Percentiles rank a stretch among this genome's conserved stretches.
Evolutionary conservation across 2,329 filamentous ascomycete genomes (phyloP).

Genomic region (Trichoderma sp.): DNA sequence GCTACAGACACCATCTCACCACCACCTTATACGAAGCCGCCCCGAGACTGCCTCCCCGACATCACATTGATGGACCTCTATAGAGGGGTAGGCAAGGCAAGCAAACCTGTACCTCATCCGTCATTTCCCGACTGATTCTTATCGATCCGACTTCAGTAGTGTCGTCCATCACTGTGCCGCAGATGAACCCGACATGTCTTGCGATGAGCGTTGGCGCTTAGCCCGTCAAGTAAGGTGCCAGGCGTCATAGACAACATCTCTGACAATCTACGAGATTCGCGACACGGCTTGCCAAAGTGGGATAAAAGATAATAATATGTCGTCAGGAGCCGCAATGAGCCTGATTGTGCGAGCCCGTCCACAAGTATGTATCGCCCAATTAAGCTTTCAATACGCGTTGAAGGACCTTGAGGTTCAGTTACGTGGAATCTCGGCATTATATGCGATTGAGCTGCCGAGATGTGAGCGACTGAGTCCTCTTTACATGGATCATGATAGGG

Average conservation of each 20-base stretch:
- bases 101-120: not conserved
- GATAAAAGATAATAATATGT: conserved; percentile 13
- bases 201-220: conserved; percentile 26
- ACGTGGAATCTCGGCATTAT: not conserved
- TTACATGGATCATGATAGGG: not conserved
- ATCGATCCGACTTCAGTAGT: conserved; percentile 22
- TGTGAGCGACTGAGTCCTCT: conserved; percentile 13
- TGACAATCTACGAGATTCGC: conserved; percentile 9
- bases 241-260: conserved; percentile 15
- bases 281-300: conserved; percentile 11
- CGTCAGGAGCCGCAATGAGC: conserved; percentile 1
- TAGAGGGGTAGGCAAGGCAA: conserved; percentile 20
- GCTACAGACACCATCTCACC: not conserved
- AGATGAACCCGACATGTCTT: conserved; percentile 21
- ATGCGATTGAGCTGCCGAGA: conserved; percentile 9
- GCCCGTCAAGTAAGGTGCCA: conserved; percentile 13
- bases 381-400: conserved; percentile 8
- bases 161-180: conserved; percentile 4
- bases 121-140: conserved; percentile 12
- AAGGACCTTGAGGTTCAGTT: conserved; percentile 16
- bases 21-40: not conserved
- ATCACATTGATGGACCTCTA: not conserved
- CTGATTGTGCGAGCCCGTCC: conserved; percentile 18
- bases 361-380: conserved; percentile 17
- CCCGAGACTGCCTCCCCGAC: not conserved